A percentile compares a stretch with the other conserved stretches of the same genome.
phyloP scores from a whole-genome alignment of 768 basidiomycete genomes.

The Russula griseocarnosa region DNA sequence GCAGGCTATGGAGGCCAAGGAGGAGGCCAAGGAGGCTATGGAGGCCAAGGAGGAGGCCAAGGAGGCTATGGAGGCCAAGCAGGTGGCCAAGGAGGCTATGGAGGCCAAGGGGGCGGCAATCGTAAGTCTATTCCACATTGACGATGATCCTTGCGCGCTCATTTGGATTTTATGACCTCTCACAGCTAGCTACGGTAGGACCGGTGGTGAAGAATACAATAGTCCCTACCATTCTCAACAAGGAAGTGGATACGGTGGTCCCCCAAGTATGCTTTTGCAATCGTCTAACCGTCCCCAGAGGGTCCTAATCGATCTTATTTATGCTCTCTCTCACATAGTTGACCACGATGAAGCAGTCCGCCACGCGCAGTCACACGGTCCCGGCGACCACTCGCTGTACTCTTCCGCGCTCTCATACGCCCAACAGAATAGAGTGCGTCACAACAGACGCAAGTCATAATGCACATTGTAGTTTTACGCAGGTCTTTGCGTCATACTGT shows the following conservation, averaged over 20 bases:
- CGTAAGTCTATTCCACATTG: constrained; percentile 34
- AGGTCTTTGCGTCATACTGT: constrained; percentile 19
- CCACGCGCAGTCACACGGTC: constrained; percentile 52
- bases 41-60: constrained; percentile 14
- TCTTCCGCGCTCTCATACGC: constrained; percentile 51
- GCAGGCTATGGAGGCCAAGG: constrained; percentile 31
- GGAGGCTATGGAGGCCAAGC: not conserved
- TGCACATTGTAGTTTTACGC: not conserved
- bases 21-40: constrained; percentile 32
- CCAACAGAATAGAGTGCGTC: constrained; percentile 47
- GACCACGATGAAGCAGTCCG: constrained; percentile 58
- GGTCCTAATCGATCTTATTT: constrained; percentile 18
- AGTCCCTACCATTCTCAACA: constrained; percentile 44
- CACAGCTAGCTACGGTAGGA: constrained; percentile 36
- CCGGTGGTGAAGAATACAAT: constrained; percentile 65
- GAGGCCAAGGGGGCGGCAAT: constrained; percentile 37
- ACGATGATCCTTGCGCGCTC: not conserved
- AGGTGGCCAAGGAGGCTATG: constrained; percentile 37
- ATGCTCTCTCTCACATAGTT: constrained; percentile 40
- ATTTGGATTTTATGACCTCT: constrained; percentile 16
- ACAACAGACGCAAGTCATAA: not conserved
- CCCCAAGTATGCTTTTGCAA: constrained; percentile 28
- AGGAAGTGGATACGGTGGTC: constrained; percentile 14
- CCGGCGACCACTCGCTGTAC: constrained; percentile 57
- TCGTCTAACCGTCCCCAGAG: not conserved